phyloP scores from a whole-genome alignment of 2,329 filamentous ascomycete genomes.

The Amauroascus niger region DNA sequence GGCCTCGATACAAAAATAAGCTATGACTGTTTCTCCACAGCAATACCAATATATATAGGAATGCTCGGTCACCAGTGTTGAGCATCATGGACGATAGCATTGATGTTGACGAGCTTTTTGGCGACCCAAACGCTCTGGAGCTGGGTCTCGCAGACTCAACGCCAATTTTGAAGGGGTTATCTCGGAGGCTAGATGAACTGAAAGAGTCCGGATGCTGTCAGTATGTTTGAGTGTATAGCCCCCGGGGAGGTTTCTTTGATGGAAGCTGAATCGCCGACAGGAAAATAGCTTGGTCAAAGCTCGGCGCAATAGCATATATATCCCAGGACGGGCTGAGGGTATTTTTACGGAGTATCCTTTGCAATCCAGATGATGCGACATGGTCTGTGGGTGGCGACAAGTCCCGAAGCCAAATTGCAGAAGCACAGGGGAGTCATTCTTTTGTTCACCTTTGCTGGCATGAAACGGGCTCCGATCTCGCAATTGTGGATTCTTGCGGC shows the following conservation, averaged over 20 bases:
- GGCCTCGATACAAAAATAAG: no score
- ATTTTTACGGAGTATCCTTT: slow-evolving; percentile 62
- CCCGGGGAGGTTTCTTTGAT: not conserved
- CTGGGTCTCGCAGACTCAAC: slow-evolving; percentile 48
- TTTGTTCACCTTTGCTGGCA: slow-evolving; percentile 80
- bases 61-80: not conserved
- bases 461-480: slow-evolving; percentile 65
- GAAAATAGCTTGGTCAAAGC: slow-evolving; percentile 76
- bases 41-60: not conserved
- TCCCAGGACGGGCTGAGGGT: slow-evolving; percentile 60
- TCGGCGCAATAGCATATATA: slow-evolving; percentile 76
- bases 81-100: slow-evolving; percentile 45
- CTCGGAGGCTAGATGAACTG: slow-evolving; percentile 66
- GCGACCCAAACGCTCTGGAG: slow-evolving; percentile 51
- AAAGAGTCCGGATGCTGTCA: slow-evolving; percentile 68
- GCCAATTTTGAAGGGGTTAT: slow-evolving; percentile 55
- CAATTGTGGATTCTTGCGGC: slow-evolving; percentile 69
- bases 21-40: not conserved
- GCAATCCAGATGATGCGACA: slow-evolving; percentile 56
- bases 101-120: slow-evolving; percentile 66
- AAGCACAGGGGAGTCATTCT: slow-evolving; percentile 53
- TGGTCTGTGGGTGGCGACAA: slow-evolving; percentile 72
- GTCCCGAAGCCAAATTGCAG: slow-evolving; percentile 50
- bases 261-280: slow-evolving; percentile 37
- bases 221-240: slow-evolving; percentile 45